phyloP scores from a whole-genome alignment of 176 grass and related monocot genomes.

The Paspalum notatum region DNA sequence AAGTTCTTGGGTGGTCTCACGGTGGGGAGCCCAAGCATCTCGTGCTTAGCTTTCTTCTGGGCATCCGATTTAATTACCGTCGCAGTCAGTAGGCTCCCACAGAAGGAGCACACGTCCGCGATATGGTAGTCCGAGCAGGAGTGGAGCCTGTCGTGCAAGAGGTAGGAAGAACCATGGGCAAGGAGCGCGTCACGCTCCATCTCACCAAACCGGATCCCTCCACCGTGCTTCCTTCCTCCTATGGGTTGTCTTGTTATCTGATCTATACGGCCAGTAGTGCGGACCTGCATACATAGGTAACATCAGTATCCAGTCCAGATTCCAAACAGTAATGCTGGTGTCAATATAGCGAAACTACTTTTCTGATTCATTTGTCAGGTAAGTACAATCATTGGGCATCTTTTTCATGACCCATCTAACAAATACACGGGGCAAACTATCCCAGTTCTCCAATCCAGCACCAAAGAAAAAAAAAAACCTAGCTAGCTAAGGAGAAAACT shows the following conservation, averaged over 20 bases:
- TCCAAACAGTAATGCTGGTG: background rate
- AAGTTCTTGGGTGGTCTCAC: conserved; percentile 65
- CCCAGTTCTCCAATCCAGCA: background rate
- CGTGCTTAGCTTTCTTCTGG: conserved; percentile 58
- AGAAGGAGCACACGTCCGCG: conserved; percentile 77
- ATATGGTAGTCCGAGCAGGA: conserved; percentile 92
- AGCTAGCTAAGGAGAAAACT: background rate
- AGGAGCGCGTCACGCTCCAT: conserved; percentile 94
- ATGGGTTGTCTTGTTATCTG: conserved; percentile 88
- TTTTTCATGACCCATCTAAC: background rate
- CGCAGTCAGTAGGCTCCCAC: conserved; percentile 71
- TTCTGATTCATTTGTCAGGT: background rate
- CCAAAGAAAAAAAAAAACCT: background rate
- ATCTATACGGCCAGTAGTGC: conserved; percentile 75
- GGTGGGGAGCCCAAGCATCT: conserved; percentile 60
- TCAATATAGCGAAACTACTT: background rate
- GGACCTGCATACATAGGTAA: conserved; percentile 55
- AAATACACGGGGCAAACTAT: background rate
- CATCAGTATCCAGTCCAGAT: background rate
- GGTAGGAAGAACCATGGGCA: conserved; percentile 86
- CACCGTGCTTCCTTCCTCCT: conserved; percentile 92
- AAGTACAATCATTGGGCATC: background rate
- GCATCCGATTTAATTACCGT: conserved; percentile 48
- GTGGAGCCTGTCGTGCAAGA: conserved; percentile 91
- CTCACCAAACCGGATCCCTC: conserved; percentile 95